These are phyloP conservation scores for Paraphaeosphaeria minitans DNA, from an alignment of 2,329 filamentous ascomycete genomes.

Conservation along the genomic window DNA sequence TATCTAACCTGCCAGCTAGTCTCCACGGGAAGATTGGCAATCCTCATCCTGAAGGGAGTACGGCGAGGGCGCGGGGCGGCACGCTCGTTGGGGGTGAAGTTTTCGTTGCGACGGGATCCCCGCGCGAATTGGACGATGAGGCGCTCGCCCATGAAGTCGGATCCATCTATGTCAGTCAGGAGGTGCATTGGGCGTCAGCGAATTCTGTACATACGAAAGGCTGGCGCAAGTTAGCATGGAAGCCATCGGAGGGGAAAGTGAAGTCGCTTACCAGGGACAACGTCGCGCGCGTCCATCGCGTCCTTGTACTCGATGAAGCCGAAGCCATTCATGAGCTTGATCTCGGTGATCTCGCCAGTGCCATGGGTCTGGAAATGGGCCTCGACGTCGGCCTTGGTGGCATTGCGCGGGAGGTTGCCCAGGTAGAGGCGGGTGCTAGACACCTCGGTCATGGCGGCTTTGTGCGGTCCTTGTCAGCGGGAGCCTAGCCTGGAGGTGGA, in stretches of 20 bases:
- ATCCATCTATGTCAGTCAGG: conserved; percentile 71
- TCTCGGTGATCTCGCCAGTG: conserved; percentile 95
- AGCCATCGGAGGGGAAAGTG: conserved; percentile 2
- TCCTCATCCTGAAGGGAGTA: conserved; percentile 95
- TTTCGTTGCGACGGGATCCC: conserved; percentile 75
- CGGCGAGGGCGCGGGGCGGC: conserved; percentile 82
- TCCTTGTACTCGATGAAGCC: conserved; percentile 99
- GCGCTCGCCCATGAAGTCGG: conserved; percentile 96
- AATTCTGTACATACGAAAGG: conserved; percentile 60
- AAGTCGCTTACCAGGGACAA: conserved; percentile 82
- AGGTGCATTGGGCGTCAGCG: not conserved
- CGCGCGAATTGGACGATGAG: conserved; percentile 98
- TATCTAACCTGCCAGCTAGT: conserved; percentile 99
- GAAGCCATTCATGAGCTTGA: conserved; percentile 99
- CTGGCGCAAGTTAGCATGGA: conserved; percentile 45
- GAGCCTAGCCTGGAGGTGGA: conserved; percentile 41
- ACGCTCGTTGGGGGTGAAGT: conserved; percentile 67
- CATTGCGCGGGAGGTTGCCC: conserved; percentile 95
- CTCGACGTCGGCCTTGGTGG: conserved; percentile 96
- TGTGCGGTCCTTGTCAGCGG: conserved; percentile 22
- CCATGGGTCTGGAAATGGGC: conserved; percentile 94
- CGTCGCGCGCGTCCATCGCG: conserved; percentile 95
- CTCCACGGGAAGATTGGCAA: conserved; percentile 93
- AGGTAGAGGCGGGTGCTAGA: conserved; percentile 95
- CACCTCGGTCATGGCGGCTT: conserved; percentile 74